Evolutionary conservation across 306 rosid genomes (phyloP), one percentile per base, ranked within the genome.

Genomic region (Lupinus albus): DNA sequence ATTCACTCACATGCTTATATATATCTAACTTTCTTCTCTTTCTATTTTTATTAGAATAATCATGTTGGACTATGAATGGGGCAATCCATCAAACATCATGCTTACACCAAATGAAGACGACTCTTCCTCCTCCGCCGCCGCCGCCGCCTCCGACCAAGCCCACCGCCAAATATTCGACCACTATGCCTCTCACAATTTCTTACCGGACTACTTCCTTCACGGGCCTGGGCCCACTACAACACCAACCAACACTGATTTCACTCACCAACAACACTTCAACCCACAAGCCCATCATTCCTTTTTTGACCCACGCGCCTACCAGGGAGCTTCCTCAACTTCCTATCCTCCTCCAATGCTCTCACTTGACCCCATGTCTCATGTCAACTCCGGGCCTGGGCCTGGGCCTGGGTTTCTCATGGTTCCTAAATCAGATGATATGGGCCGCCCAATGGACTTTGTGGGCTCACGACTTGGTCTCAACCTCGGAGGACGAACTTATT

Each of bases 41-140:
- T 28, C 4, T 28, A 1, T 1, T 0, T 33, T 33, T 0, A 32
- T 1, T 33, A 33, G 21, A 12, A 18, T 21, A 69, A 49, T 78
- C 25, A 92, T 92, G 98, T 76, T 89, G 84, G 96, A 89, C 65
- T 92, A 92, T 71, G 96, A 86, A 79, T 92, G 98, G 98, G 95
- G 91, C 7, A 87, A 83, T 80, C 86, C 96, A 1, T 73, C 91
- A 2, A 58, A 78, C 11, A 84, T 92, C 38, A 86, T 92, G 82
- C 86, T 89, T 16, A 53, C 93, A 1, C 80, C 76, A 4, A 88
- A 78, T 16, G 91, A 83, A 13, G 92, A 83, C 11, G 35, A 64
- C 41, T 66, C 61, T 0, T 53, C 75, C 30, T 25, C 30, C 30
- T 1, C 30, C 30, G 30, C 30, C 2, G 71, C 57, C 0, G 80